Base-by-base conservation (phyloP, 2,329 filamentous ascomycete species). In the Xylaria multiplex region DNA sequence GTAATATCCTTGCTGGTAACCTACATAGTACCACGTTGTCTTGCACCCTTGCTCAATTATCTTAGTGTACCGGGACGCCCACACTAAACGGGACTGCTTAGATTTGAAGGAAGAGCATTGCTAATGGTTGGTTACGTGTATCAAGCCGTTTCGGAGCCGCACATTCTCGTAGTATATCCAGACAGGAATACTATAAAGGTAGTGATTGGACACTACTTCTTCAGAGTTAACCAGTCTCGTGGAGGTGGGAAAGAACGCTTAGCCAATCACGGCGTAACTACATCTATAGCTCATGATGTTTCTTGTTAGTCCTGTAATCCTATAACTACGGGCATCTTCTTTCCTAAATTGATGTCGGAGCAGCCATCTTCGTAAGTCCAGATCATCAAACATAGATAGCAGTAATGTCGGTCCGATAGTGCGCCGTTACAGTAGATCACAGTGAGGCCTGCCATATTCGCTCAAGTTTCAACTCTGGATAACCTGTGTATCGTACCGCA, bases 401-500 rank as follows among this genome's bases (percentile, higher is more conserved):
- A 40, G 49, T 14, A 50, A 49, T 56, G 22, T 56, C 62, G 56
- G 50, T 24, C 56, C 57, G 62, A 56, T 65, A 56, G 13, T 45
- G 52, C 19, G 43, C 35, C 30, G 22, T 56, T 11, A 27, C 45
- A 43, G 50, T 53, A 40, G 43, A 56, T 65, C 52, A 52, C 19
- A 40, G 22, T 30, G 37, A 57, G 35, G 49, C 59, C 43, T 14
- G 52, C 35, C 42, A 6, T 16, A 42, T 62, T 6, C 22, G 8
- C 50, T 40, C 24, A 35, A 27, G 30, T 27, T 32, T 42, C 43
- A 55, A 24, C 22, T 24, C 40, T 5, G 14, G 57, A 11, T 22
- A 37, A 8, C 6, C 8, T 8, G 35, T 8, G 35, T 37, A 16
- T n/a, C 43, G 30, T 24, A 22, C 37, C 22, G 35, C 37, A 57